A percentile compares a stretch with the other conserved stretches of the same genome.
phyloP scores from a whole-genome alignment of 177 flowering plant genomes.

The Vitis hybrid region DNA sequence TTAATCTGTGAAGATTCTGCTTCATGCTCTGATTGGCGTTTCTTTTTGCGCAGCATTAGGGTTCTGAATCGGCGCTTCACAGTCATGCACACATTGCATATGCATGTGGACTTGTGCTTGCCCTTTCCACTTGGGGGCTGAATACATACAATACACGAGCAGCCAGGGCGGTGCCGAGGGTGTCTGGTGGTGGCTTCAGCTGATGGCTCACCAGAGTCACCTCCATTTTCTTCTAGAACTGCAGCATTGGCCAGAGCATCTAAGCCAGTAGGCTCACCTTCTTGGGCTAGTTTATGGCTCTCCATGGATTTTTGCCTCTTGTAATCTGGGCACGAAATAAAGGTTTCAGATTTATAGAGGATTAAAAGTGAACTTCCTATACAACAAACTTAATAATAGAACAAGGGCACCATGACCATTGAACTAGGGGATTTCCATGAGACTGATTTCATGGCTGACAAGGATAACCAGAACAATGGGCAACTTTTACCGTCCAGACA shows the following conservation, averaged over 20 bases:
- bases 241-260: constrained; percentile 94
- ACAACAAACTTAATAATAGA: neutral
- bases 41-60: constrained; percentile 90
- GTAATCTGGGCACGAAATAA: constrained; percentile 39
- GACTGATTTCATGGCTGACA: neutral
- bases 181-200: constrained; percentile 81
- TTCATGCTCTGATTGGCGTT: constrained; percentile 77
- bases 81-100: constrained; percentile 92
- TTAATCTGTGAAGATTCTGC: constrained; percentile 49
- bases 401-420: neutral
- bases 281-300: constrained; percentile 24
- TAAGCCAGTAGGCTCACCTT: constrained; percentile 68
- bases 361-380: neutral
- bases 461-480: no score
- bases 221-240: constrained; percentile 60
- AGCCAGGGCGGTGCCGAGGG: constrained; percentile 98
- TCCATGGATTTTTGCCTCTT: constrained; percentile 52
- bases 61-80: constrained; percentile 95
- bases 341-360: neutral
- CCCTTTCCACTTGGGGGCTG: constrained; percentile 99
- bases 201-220: constrained; percentile 45
- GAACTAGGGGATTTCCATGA: neutral
- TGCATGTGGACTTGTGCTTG: constrained; percentile 86
- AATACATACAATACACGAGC: constrained; percentile 96
- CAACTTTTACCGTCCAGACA: no score